Conservation (phyloP, 768 basidiomycete genomes). For the Dioszegia hungarica region DNA sequence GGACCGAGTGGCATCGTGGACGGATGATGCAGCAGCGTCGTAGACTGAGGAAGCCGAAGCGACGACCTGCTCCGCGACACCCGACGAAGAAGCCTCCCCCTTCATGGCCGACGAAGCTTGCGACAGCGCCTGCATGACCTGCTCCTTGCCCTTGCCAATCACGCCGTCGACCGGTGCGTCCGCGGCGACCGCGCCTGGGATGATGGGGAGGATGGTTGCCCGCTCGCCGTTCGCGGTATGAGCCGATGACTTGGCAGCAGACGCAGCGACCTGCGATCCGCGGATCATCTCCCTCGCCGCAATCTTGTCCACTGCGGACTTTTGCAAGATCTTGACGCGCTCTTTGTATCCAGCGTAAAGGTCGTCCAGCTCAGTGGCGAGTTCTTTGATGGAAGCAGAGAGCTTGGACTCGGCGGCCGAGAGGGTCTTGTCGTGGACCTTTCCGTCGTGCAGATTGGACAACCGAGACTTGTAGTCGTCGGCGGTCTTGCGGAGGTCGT, state of each 20-base stretch:
- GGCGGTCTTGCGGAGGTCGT: constrained; percentile 6
- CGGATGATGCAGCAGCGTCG: constrained; percentile 17
- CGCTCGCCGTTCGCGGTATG: constrained; percentile 9
- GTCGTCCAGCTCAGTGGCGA: constrained; percentile 37
- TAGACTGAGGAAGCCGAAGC: constrained; percentile 15
- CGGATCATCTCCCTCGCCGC: constrained; percentile 30
- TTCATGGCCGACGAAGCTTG: constrained; percentile 20
- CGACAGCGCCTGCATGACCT: constrained; percentile 38
- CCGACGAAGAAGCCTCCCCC: constrained; percentile 5
- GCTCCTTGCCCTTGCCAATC: constrained; percentile 44
- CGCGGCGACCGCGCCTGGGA: constrained; percentile 27
- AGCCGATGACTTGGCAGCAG: constrained; percentile 4
- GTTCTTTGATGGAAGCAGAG: constrained; percentile 15
- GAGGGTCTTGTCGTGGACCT: constrained; percentile 7
- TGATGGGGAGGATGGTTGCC: constrained; percentile 34
- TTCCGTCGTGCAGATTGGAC: constrained; percentile 12
- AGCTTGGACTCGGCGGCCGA: constrained; percentile 11
- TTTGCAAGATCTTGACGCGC: constrained; percentile 27
- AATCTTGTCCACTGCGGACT: constrained; percentile 31
- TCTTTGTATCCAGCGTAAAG: constrained; percentile 32
- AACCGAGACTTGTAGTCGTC: constrained; percentile 12
- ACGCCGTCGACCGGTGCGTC: constrained; percentile 21
- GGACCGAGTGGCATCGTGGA: constrained; percentile 32
- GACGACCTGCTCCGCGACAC: constrained; percentile 21
- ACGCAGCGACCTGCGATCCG: neutral